These are phyloP conservation scores for Lunasporangiospora selenospora DNA, from an alignment of 192 early-diverging fungal species.

Conservation along the genomic window DNA sequence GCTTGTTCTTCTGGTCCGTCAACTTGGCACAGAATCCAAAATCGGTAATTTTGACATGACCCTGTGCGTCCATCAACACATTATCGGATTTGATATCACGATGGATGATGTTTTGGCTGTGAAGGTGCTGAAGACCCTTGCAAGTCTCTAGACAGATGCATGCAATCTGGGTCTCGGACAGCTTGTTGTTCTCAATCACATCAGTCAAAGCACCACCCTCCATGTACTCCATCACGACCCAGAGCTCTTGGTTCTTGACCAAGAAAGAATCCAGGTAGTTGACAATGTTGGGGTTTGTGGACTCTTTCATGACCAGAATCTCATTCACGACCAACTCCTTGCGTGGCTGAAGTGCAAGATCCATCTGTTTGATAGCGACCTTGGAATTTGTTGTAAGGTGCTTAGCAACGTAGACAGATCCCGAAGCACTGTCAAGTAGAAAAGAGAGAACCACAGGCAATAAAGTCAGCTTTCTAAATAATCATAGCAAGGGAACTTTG, in stretches of 20 bases:
- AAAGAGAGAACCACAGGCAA: neutral
- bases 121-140: slow-evolving; percentile 82
- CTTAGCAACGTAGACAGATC: slow-evolving; percentile 96
- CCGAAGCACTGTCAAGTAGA: slow-evolving; percentile 74
- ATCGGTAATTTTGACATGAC: slow-evolving; percentile 88
- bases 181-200: slow-evolving; percentile 92
- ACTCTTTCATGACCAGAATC: slow-evolving; percentile 94
- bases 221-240: slow-evolving; percentile 99
- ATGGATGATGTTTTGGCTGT: slow-evolving; percentile 86
- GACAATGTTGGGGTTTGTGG: slow-evolving; percentile 94
- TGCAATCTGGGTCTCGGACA: slow-evolving; percentile 96
- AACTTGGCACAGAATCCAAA: slow-evolving; percentile 96
- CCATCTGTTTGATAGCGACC: slow-evolving; percentile 96
- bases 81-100: slow-evolving; percentile 93
- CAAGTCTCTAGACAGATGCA: slow-evolving; percentile 90
- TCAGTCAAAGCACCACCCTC: slow-evolving; percentile 98
- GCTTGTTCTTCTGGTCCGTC: slow-evolving; percentile 78
- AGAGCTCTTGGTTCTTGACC: slow-evolving; percentile 83
- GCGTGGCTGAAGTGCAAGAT: slow-evolving; percentile 83
- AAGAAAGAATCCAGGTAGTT: slow-evolving; percentile 95
- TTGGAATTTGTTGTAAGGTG: slow-evolving; percentile 72
- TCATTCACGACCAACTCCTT: slow-evolving; percentile 94
- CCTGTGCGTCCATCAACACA: slow-evolving; percentile 79
- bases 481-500: neutral
- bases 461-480: neutral